A percentile compares a stretch with the other conserved stretches of the same genome.
Conservation (phyloP, 139 green algal species). For the Chlorella sp. region DNA sequence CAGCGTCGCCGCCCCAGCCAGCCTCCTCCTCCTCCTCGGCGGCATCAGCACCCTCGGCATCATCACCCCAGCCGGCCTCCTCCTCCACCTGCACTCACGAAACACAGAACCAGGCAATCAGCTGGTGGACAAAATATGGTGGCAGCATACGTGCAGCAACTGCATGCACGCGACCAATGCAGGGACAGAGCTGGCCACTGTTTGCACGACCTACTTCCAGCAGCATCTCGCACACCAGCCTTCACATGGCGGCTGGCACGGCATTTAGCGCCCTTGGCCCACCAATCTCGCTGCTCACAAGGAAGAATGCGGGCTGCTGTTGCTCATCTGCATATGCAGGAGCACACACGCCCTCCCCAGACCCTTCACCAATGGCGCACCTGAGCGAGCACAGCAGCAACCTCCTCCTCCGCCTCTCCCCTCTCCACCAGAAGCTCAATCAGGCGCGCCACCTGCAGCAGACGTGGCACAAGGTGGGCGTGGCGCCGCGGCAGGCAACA, state of each 20-base stretch:
- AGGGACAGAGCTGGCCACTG: background rate
- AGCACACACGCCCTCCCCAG: too few relatives aligned
- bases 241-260: background rate
- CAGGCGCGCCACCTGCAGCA: conserved; percentile 23
- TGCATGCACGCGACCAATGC: background rate
- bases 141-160: too few relatives aligned
- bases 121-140: background rate
- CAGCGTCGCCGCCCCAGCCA: background rate
- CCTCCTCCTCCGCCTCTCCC: background rate
- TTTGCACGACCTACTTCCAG: background rate
- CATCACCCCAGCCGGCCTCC: conserved; percentile 33
- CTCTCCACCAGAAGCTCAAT: conserved; percentile 26
- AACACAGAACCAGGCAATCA: background rate
- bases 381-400: conserved; percentile 18
- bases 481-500: background rate
- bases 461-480: background rate
- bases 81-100: conserved; percentile 33
- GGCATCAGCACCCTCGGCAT: background rate
- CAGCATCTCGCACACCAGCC: background rate
- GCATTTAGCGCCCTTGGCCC: background rate
- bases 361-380: background rate
- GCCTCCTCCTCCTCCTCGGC: background rate
- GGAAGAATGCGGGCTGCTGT: too few relatives aligned
- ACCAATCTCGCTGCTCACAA: background rate
- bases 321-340: too few relatives aligned